A percentile compares a stretch with the other conserved stretches of the same genome.
Evolutionary conservation across 2,329 filamentous ascomycete species (phyloP).

Genomic region (Lasiodiplodia theobromae): DNA sequence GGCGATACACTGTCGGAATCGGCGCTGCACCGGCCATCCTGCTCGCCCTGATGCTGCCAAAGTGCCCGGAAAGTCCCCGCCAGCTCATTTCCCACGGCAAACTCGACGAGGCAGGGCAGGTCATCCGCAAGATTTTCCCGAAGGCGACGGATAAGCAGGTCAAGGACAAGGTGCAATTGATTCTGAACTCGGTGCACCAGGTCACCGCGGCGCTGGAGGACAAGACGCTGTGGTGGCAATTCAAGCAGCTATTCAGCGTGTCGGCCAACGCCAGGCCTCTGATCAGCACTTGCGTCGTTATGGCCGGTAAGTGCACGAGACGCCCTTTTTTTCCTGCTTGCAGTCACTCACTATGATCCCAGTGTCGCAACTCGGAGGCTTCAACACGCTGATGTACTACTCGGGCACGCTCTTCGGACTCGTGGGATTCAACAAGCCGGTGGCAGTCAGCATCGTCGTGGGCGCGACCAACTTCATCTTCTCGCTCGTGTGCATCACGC

Average conservation of each 20-base stretch:
- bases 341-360: slow-evolving; percentile 62
- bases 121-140: slow-evolving; percentile 47
- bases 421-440: slow-evolving; percentile 79
- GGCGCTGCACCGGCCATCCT: slow-evolving; percentile 46
- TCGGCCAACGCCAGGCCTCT: slow-evolving; percentile 48
- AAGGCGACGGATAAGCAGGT: slow-evolving; percentile 26
- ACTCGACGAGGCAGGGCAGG: slow-evolving; percentile 41
- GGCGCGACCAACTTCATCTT: slow-evolving; percentile 85
- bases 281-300: slow-evolving; percentile 49
- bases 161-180: slow-evolving; percentile 35
- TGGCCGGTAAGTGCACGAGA: slow-evolving; percentile 41
- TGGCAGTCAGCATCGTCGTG: slow-evolving; percentile 79
- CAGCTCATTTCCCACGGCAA: slow-evolving; percentile 49
- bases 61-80: slow-evolving; percentile 47
- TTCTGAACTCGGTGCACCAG: slow-evolving; percentile 39
- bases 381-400: slow-evolving; percentile 88
- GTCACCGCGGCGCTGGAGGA: slow-evolving; percentile 46
- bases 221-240: slow-evolving; percentile 38
- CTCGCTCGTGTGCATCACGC: slow-evolving; percentile 74
- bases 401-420: slow-evolving; percentile 54
- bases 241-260: slow-evolving; percentile 45
- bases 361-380: slow-evolving; percentile 53
- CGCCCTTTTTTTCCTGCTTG: background rate
- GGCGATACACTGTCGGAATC: slow-evolving; percentile 44
- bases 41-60: slow-evolving; percentile 42